A percentile compares a stretch with the other conserved stretches of the same genome.
Conservation (phyloP, 1,284 basidiomycete genomes). For the Chalciporus piperatoides region DNA sequence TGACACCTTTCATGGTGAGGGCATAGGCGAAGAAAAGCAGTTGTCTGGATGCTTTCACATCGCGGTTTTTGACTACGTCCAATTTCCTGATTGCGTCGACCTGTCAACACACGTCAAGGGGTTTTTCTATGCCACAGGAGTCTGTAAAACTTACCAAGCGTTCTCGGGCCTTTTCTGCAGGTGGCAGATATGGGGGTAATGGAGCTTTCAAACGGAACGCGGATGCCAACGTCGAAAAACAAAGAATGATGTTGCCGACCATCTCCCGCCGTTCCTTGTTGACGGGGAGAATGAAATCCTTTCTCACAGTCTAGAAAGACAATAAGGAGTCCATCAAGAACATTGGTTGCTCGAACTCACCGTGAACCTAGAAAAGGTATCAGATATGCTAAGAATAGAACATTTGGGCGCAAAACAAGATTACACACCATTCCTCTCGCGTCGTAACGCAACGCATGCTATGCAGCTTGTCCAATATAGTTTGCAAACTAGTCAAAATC, state of each 20-base stretch:
- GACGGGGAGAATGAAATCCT: slow-evolving; percentile 87
- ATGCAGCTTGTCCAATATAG: slow-evolving; percentile 86
- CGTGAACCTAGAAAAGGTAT: slow-evolving; percentile 51
- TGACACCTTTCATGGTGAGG: slow-evolving; percentile 89
- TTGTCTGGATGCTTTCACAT: slow-evolving; percentile 74
- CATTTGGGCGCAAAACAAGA: slow-evolving; percentile 2
- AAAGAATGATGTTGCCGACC: slow-evolving; percentile 91
- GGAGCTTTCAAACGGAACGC: slow-evolving; percentile 89
- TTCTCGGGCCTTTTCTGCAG: slow-evolving; percentile 79
- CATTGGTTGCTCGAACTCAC: slow-evolving; percentile 35
- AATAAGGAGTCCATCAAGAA: neutral
- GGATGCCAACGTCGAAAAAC: slow-evolving; percentile 84
- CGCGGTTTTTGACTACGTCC: slow-evolving; percentile 77
- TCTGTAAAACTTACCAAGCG: slow-evolving; percentile 53
- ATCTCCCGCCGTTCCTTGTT: slow-evolving; percentile 86
- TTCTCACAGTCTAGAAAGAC: slow-evolving; percentile 58
- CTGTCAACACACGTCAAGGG: slow-evolving; percentile 33
- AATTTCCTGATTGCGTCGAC: slow-evolving; percentile 79
- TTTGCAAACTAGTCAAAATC: slow-evolving; percentile 83
- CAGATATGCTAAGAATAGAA: slow-evolving; percentile 7
- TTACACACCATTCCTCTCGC: slow-evolving; percentile 81
- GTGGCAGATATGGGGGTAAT: slow-evolving; percentile 91
- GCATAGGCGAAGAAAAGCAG: slow-evolving; percentile 94
- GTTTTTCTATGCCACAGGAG: neutral
- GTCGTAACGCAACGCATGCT: slow-evolving; percentile 95